phyloP scores from a whole-genome alignment of 768 basidiomycete species.

The Leccinum uliginosum region DNA sequence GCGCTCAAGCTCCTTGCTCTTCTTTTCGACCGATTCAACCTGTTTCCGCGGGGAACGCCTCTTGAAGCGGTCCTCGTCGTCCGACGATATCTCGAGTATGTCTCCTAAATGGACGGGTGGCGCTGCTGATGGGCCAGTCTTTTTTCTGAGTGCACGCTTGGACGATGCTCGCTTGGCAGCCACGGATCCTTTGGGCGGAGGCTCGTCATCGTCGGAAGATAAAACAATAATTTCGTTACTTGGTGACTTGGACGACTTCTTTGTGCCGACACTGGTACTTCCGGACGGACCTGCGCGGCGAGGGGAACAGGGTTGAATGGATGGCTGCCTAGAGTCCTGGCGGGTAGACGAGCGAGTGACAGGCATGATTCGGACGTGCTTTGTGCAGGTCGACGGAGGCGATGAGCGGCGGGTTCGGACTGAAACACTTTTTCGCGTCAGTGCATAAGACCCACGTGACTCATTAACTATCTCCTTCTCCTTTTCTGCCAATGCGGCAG shows the following conservation, averaged over 20 bases:
- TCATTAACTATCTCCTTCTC: neutral
- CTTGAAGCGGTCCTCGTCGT: slow-evolving; percentile 37
- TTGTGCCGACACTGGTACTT: slow-evolving; percentile 6
- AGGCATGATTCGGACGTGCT: slow-evolving; percentile 20
- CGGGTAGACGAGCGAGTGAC: slow-evolving; percentile 28
- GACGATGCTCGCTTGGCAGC: slow-evolving; percentile 9
- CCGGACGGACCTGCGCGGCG: slow-evolving; percentile 8
- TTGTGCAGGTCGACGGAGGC: neutral
- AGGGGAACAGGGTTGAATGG: slow-evolving; percentile 1
- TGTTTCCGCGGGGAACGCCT: slow-evolving; percentile 10
- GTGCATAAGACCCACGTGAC: slow-evolving; percentile 12
- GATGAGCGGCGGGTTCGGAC: neutral
- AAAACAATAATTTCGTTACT: slow-evolving; percentile 30
- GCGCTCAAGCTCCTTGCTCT: slow-evolving; percentile 29
- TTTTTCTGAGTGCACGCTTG: slow-evolving; percentile 11
- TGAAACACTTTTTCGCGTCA: slow-evolving; percentile 11
- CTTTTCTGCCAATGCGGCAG: slow-evolving; percentile 44
- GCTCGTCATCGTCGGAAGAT: slow-evolving; percentile 31
- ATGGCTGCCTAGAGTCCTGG: slow-evolving; percentile 3
- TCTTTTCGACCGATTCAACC: slow-evolving; percentile 14
- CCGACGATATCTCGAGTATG: slow-evolving; percentile 56
- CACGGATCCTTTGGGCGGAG: slow-evolving; percentile 17
- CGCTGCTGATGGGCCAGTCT: slow-evolving; percentile 13
- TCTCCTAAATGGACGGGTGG: slow-evolving; percentile 27
- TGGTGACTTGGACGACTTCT: slow-evolving; percentile 14